These are phyloP conservation scores for Chrysoporthe puriensis DNA, from an alignment of 2,329 filamentous ascomycete species.

Conservation along the genomic window DNA sequence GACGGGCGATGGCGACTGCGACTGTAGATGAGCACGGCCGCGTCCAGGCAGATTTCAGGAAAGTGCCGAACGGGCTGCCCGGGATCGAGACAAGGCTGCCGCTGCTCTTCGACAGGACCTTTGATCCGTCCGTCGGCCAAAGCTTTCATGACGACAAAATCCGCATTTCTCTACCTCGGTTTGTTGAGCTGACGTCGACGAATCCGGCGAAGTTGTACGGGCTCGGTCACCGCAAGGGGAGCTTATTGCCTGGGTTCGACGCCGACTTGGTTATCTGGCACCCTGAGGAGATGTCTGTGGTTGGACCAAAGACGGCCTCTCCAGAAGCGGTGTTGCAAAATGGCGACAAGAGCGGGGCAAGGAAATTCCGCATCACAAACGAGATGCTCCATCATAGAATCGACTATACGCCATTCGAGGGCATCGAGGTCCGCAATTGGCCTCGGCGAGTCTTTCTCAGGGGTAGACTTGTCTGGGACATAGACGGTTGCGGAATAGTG, in stretches of 20 bases:
- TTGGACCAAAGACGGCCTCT: no score
- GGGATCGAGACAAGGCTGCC: constrained; percentile 61
- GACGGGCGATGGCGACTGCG: constrained; percentile 32
- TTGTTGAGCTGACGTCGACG: constrained; percentile 58
- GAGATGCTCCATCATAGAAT: constrained; percentile 62
- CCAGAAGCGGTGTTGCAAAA: no score
- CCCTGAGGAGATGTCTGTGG: constrained; percentile 38
- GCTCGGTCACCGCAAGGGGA: constrained; percentile 54
- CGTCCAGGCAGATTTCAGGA: constrained; percentile 46
- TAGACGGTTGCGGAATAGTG: constrained; percentile 53
- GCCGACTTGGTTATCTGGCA: constrained; percentile 64
- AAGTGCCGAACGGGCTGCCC: constrained; percentile 62
- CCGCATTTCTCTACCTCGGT: constrained; percentile 49
- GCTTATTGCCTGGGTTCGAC: constrained; percentile 54
- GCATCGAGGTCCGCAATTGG: constrained; percentile 60
- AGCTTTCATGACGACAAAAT: constrained; percentile 34
- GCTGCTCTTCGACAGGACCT: constrained; percentile 42
- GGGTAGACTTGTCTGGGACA: constrained; percentile 62
- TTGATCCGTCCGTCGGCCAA: constrained; percentile 23
- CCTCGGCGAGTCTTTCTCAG: constrained; percentile 63
- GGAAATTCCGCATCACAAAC: constrained; percentile 48
- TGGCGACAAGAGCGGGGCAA: constrained; percentile 30
- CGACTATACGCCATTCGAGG: constrained; percentile 67
- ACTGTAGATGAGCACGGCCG: constrained; percentile 32
- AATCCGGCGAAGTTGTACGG: constrained; percentile 63